A percentile compares a stretch with the other conserved stretches of the same genome.
phyloP scores from a whole-genome alignment of 2,329 filamentous ascomycete genomes.

The Ceratocystis alfenasii region DNA sequence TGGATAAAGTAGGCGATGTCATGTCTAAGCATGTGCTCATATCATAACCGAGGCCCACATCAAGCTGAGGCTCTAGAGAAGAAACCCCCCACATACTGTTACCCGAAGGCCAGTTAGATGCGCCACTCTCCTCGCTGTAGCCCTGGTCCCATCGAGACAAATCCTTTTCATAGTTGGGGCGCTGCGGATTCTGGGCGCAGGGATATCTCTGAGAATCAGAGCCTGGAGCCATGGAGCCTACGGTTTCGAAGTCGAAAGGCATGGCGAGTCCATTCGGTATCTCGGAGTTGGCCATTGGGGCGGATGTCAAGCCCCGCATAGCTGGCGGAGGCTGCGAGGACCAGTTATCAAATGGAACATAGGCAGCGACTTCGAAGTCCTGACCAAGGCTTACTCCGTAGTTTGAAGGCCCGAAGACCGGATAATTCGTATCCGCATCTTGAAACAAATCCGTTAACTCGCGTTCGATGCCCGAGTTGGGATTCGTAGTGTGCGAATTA shows the following conservation, averaged over 20 bases:
- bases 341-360: not conserved
- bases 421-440: constrained; percentile 8
- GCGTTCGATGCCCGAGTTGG: not conserved
- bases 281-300: not conserved
- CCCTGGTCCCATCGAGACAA: not conserved
- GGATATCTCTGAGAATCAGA: not conserved
- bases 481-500: constrained; percentile 13
- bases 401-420: not conserved
- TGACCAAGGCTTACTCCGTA: not conserved
- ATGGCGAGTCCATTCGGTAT: not conserved
- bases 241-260: not conserved
- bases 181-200: not conserved
- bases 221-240: not conserved
- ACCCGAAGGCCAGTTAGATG: constrained; percentile 7
- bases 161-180: not conserved
- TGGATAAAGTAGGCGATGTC: constrained; percentile 14
- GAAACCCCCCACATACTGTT: not conserved
- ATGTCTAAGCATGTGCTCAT: constrained; percentile 5
- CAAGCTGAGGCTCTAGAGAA: not conserved
- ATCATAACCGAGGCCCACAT: not conserved
- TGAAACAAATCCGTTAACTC: constrained; percentile 11
- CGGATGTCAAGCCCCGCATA: not conserved
- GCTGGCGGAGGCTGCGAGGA: not conserved
- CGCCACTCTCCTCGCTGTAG: not conserved
- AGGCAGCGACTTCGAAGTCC: not conserved